Base-by-base conservation (phyloP, 2,329 filamentous ascomycete species). In the Fusarium sp. region DNA sequence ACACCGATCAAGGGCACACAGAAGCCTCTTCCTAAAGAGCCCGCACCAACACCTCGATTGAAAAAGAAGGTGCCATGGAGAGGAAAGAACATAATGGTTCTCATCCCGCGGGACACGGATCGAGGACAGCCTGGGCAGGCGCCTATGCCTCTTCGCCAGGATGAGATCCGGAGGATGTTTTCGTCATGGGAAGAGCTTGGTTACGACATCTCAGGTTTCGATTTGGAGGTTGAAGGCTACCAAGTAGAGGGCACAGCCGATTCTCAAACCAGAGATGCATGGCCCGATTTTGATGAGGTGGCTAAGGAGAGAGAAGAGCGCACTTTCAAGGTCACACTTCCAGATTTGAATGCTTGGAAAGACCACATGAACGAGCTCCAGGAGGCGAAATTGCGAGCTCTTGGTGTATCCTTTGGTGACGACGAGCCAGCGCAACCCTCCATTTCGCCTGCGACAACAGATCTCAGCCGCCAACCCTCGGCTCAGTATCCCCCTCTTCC, bases 371-470 rank as follows among this genome's bases (percentile, higher is more conserved):
- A 92, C 56, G 91, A 92, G 70, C 83, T 98, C 36, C 90, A 93
- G 71, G 96, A 99, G 81, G 94, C 95, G 64, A 99, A 98, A 81
- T 85, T 99, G 53, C 90, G 94, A 65, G 94, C 95, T 51, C 85
- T 99, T 57, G 96, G 96, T 69, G 96, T 98, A 14, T 94, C 89
- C 19, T 86, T 93, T 64, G 92, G 90, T 36, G 89, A 91, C 49
- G 91, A 94, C 7, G 93, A 96, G 52, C 88, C 89, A 13, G 81
- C 87, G 63, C 82, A 87, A 6, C 81, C 85, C 42, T 88, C 89
- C 5, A 85, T 91, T 69, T 95, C 94, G 15, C 90, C 91, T 11
- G 88, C 83, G n/a, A 84, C 84, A 5, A 85, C 87, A 11, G 83
- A 85, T 51, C 83, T 91, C 69, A 91, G 89, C 73, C 84, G 91